phyloP scores from a whole-genome alignment of 306 rosid species.

The Pachyrhizus erosus region DNA sequence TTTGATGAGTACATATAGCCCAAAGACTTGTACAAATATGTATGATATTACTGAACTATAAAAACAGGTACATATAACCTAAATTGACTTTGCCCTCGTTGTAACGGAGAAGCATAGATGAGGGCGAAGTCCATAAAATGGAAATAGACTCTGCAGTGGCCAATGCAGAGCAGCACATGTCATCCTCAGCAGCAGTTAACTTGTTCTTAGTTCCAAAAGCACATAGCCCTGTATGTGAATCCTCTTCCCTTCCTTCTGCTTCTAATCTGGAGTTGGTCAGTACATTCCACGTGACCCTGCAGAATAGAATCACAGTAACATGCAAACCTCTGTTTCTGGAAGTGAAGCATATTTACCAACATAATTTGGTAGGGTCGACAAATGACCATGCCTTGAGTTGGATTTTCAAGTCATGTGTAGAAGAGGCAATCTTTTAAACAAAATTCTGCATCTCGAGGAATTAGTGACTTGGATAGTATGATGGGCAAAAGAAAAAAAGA shows the following conservation, averaged over 20 bases:
- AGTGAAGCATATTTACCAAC: no score
- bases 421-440: no score
- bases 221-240: no score
- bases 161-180: neutral
- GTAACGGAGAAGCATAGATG: neutral
- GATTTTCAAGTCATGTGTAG: no score
- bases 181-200: neutral
- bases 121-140: neutral
- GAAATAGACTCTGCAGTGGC: neutral
- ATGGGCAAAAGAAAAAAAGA: neutral
- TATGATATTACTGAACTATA: neutral
- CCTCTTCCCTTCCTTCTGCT: neutral
- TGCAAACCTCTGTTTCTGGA: neutral
- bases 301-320: neutral
- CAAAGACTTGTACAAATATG: neutral
- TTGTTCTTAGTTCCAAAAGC: no score
- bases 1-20: neutral
- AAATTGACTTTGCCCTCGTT: neutral
- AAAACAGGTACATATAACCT: neutral
- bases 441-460: neutral
- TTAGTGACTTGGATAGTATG: no score
- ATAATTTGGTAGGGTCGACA: neutral
- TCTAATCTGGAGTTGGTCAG: neutral
- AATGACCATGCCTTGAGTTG: neutral
- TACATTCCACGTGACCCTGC: conserved; percentile 4